Conservation (phyloP, 1,139 yeast species). For the Wickerhamomyces sp. region DNA sequence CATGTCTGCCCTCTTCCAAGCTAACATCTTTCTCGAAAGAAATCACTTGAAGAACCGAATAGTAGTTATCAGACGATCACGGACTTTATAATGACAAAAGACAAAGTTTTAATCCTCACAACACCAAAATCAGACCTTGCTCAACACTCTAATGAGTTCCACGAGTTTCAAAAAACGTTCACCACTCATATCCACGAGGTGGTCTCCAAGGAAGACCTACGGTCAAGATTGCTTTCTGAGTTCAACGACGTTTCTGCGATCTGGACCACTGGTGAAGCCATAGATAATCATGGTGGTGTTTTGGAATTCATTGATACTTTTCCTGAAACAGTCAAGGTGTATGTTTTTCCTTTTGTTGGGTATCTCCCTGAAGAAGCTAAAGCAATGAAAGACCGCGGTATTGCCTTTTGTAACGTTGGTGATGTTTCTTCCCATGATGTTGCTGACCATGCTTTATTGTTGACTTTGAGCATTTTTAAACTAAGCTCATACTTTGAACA, state of each 20-base stretch:
- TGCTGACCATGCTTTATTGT: conserved; percentile 63
- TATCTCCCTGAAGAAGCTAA: conserved; percentile 51
- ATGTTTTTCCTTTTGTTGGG: conserved; percentile 68
- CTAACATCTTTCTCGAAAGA: no score
- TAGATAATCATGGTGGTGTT: conserved; percentile 47
- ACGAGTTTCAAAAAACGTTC: conserved; percentile 17
- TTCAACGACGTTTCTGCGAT: conserved; percentile 47
- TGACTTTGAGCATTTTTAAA: conserved; percentile 57
- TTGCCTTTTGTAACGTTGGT: conserved; percentile 62
- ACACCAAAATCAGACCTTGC: conserved; percentile 24
- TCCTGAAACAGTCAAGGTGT: conserved; percentile 48
- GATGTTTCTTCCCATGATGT: conserved; percentile 62
- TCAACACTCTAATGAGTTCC: conserved; percentile 23
- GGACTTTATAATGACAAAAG: conserved; percentile 13
- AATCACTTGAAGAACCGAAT: no score
- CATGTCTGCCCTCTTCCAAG: no score
- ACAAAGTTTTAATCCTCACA: conserved; percentile 25
- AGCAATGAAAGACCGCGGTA: conserved; percentile 36
- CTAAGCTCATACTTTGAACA: conserved; percentile 47
- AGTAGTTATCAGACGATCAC: no score
- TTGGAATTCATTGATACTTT: conserved; percentile 39
- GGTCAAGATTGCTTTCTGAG: conserved; percentile 19
- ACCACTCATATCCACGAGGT: conserved; percentile 24
- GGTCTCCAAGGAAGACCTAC: conserved; percentile 20
- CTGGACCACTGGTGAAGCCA: conserved; percentile 62